Evolutionary conservation across 768 basidiomycete species (phyloP).

Genomic region (Naganishia antarctica): DNA sequence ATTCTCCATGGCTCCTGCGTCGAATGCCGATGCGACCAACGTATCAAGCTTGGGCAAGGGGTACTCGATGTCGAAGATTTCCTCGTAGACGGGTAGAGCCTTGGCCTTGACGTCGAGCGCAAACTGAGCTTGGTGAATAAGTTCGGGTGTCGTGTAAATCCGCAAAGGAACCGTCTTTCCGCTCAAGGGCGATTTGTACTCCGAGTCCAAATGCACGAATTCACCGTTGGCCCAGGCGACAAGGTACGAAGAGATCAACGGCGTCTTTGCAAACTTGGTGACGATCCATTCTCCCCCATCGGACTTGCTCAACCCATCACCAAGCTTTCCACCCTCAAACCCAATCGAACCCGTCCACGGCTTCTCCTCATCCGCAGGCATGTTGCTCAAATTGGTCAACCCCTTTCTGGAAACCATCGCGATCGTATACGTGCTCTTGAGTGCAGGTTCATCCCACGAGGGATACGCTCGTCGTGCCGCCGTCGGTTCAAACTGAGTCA

Average conservation of each 20-base stretch:
- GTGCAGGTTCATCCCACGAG: constrained; percentile 80
- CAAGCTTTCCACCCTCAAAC: constrained; percentile 50
- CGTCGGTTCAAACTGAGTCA: constrained; percentile 94
- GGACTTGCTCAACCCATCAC: constrained; percentile 34
- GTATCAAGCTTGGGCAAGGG: constrained; percentile 94
- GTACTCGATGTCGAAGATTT: constrained; percentile 84
- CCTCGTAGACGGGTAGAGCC: constrained; percentile 84
- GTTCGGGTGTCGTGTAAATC: constrained; percentile 76
- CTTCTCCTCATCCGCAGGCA: constrained; percentile 67
- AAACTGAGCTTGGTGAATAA: constrained; percentile 75
- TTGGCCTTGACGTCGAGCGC: constrained; percentile 76
- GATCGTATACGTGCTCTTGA: constrained; percentile 71
- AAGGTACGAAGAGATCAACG: constrained; percentile 82
- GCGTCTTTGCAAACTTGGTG: constrained; percentile 73
- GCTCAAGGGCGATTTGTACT: constrained; percentile 72
- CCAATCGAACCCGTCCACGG: constrained; percentile 49
- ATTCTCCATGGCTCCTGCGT: constrained; percentile 84
- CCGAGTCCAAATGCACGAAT: constrained; percentile 66
- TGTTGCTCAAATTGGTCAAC: constrained; percentile 79
- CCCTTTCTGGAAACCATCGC: constrained; percentile 72
- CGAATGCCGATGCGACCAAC: constrained; percentile 75
- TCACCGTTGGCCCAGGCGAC: constrained; percentile 71
- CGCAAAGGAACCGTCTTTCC: constrained; percentile 75
- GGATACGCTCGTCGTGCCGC: constrained; percentile 63
- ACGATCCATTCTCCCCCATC: constrained; percentile 63